phyloP scores from a whole-genome alignment of 148 eudicot species.

The Rhododendron molle region DNA sequence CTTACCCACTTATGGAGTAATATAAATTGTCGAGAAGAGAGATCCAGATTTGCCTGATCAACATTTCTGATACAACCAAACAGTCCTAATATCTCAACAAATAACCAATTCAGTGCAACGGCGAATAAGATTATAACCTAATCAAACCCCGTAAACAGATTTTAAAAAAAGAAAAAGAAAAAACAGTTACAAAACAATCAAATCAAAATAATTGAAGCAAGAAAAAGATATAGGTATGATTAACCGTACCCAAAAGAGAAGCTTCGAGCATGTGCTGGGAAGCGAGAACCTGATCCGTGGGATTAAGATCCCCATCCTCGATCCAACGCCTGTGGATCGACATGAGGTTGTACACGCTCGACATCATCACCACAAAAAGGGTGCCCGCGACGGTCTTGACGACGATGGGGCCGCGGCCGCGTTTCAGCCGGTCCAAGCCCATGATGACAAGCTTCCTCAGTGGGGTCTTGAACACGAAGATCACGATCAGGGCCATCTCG shows the following conservation, averaged over 20 bases:
- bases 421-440: conserved; percentile 57
- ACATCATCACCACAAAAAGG: conserved; percentile 43
- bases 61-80: background rate
- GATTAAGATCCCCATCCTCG: conserved; percentile 48
- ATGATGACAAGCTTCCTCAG: conserved; percentile 57
- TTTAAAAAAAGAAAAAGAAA: too few relatives aligned
- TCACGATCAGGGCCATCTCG: conserved; percentile 50
- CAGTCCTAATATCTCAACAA: background rate
- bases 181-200: background rate
- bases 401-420: conserved; percentile 78
- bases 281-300: conserved; percentile 74
- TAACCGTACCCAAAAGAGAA: conserved; percentile 71
- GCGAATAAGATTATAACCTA: background rate
- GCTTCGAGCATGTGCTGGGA: conserved; percentile 65
- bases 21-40: background rate
- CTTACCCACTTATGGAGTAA: background rate
- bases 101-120: background rate
- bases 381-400: conserved; percentile 67
- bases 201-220: background rate
- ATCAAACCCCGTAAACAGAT: background rate
- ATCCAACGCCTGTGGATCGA: conserved; percentile 44
- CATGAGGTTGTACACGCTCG: conserved; percentile 39
- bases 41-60: background rate
- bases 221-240: background rate
- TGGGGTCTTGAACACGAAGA: conserved; percentile 72